Percentiles rank a stretch among this genome's conserved stretches.
phyloP scores from a whole-genome alignment of 768 basidiomycete species.

The Goffeauzyma gilvescens region DNA sequence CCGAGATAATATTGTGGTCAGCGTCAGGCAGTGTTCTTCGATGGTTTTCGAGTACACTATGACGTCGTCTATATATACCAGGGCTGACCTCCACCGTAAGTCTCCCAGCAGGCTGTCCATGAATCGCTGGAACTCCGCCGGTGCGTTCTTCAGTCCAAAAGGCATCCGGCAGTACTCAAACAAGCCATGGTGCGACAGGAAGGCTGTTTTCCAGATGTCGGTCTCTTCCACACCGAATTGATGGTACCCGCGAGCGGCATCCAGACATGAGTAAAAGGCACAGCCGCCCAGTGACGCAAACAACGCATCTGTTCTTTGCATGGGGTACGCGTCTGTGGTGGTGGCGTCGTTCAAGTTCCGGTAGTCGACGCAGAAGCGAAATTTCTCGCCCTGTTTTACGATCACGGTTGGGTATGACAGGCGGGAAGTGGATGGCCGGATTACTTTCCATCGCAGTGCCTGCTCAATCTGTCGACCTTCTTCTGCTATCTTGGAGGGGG shows the following conservation, averaged over 20 bases:
- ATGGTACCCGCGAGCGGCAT: constrained; percentile 35
- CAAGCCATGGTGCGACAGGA: constrained; percentile 24
- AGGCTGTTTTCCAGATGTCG: constrained; percentile 37
- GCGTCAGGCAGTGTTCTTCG: no score
- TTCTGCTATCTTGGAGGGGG: no score
- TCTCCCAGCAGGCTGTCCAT: constrained; percentile 16
- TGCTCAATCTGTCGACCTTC: no score
- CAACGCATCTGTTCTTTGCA: constrained; percentile 14
- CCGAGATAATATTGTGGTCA: no score
- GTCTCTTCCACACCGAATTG: constrained; percentile 35
- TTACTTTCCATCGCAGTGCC: no score
- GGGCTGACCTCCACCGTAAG: constrained; percentile 8
- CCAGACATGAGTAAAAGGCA: constrained; percentile 12
- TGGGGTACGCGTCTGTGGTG: constrained; percentile 15
- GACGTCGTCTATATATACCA: constrained; percentile 20
- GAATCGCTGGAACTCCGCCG: constrained; percentile 16
- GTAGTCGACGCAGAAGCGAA: constrained; percentile 34
- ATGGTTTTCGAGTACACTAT: constrained; percentile 11
- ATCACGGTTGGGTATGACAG: no score
- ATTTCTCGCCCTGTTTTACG: no score
- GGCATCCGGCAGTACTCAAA: constrained; percentile 18
- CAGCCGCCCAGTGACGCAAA: constrained; percentile 11
- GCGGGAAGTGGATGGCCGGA: no score
- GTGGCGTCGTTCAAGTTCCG: constrained; percentile 12
- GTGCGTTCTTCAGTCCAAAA: constrained; percentile 20